Base-by-base conservation (phyloP, 768 basidiomycete genomes). In the Macrolepiota albuminosa region DNA sequence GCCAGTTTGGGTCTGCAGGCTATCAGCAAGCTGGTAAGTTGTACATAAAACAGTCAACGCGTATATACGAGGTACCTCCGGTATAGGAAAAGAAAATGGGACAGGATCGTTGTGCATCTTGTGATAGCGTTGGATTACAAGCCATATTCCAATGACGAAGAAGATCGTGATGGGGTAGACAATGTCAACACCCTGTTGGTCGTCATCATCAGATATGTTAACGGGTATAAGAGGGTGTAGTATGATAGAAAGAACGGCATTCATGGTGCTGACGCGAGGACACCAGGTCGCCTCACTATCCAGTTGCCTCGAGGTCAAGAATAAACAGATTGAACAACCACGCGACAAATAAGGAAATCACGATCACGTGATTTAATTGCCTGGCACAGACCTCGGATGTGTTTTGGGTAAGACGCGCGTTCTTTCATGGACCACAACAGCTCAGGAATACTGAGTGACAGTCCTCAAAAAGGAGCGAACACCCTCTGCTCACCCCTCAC, bases 81-180 rank as follows among this genome's bases (percentile, higher is more conserved):
- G 93, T 4, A 75, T 66, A 26, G 73, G 73, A 68, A 81, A 78
- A 42, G 75, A 69, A 72, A 96, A 95, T 2, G 82, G 79, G 2
- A 93, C 81, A 0, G 90, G 84, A 52, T 85, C 84, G 67, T 91
- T 94, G 63, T 83, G 81, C 53, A 85, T 81, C 65, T 84, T 85
- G 67, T 87, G 84, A 71, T 91, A 88, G 45, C 89, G 84, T 73
- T 84, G 77, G 65, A 86, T 82, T 48, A 93, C 88, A 31, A 92
- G 78, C 78, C 85, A 92, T 61, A 93, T 91, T 46, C 91, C 90
- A 60, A 89, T 76, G 42, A 82, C 88, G 63, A 91, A 84, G 76
- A 89, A 90, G 33, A 85, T 69, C 1, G 86, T 80, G 29, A 91
- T 75, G 36, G 85, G 81, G 73, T 87, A 89, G 53, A 89, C 62